phyloP scores from a whole-genome alignment of 768 basidiomycete species.

The Stropharia rugosoannulata region DNA sequence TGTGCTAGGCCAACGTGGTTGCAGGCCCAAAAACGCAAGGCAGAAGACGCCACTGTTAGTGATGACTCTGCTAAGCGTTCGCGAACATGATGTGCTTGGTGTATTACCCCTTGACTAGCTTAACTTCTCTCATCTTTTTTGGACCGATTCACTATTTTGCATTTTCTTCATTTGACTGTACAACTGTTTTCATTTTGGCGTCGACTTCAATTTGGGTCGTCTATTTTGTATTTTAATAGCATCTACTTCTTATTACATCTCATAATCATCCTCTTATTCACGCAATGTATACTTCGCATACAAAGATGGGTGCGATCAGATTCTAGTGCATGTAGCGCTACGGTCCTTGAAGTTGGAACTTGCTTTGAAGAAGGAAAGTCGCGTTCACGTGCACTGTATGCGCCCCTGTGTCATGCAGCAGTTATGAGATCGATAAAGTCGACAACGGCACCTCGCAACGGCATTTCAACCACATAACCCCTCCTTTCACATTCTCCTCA shows the following conservation, averaged over 20 bases:
- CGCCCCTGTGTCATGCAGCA: not conserved
- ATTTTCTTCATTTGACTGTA: too few relatives aligned
- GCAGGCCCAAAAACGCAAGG: slow-evolving; percentile 34
- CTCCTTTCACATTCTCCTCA: slow-evolving; percentile 10
- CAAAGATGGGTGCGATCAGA: not conserved
- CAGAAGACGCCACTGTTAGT: slow-evolving; percentile 25
- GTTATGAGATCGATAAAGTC: slow-evolving; percentile 26
- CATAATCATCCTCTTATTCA: slow-evolving; percentile 2
- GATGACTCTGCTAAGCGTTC: slow-evolving; percentile 25
- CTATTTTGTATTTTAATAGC: too few relatives aligned
- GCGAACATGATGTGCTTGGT: not conserved
- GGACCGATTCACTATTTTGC: too few relatives aligned
- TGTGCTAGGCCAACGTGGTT: slow-evolving; percentile 29
- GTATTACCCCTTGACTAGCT: not conserved
- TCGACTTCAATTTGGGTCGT: not conserved
- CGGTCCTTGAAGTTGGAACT: too few relatives aligned
- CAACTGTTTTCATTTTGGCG: not conserved
- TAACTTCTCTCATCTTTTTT: too few relatives aligned
- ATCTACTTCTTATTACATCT: slow-evolving; percentile 6
- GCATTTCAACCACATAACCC: slow-evolving; percentile 5
- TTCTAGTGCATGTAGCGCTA: too few relatives aligned
- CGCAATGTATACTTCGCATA: not conserved
- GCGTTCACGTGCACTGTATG: slow-evolving; percentile 19
- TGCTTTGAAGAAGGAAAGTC: slow-evolving; percentile 8
- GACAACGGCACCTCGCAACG: slow-evolving; percentile 11